Percentiles rank a stretch among this genome's conserved stretches.
Evolutionary conservation across 164 flowering plant genomes (phyloP).

Genomic region (Echeveria elegans): DNA sequence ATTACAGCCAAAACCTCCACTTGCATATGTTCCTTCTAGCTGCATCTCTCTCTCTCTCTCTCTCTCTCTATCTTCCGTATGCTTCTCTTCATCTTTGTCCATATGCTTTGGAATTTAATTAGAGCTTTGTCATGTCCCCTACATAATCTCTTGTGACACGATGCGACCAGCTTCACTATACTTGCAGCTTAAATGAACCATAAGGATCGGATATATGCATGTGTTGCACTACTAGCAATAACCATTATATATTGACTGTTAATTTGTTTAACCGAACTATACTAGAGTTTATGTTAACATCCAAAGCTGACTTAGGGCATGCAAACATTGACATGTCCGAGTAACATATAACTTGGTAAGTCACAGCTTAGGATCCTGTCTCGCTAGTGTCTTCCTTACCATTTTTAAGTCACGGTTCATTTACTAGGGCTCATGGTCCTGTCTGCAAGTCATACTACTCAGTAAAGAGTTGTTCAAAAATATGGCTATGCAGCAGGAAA

Average conservation of each 20-base stretch:
- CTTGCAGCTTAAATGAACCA: not conserved
- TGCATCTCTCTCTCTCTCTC: too few relatives aligned
- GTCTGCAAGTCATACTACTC: slow-evolving; percentile 5
- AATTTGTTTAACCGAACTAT: not conserved
- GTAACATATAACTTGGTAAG: not conserved
- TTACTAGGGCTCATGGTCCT: slow-evolving; percentile 3
- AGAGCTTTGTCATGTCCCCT: too few relatives aligned
- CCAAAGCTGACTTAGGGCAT: not conserved
- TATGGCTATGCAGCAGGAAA: not conserved
- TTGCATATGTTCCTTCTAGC: slow-evolving; percentile 6
- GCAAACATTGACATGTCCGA: slow-evolving; percentile 4
- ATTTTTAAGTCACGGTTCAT: not conserved
- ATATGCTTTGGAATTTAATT: not conserved
- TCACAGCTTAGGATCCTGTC: not conserved
- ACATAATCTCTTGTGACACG: not conserved
- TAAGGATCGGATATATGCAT: too few relatives aligned
- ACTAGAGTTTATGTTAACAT: not conserved
- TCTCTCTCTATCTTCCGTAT: slow-evolving; percentile 2
- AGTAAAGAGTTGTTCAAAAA: not conserved
- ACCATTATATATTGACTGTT: too few relatives aligned
- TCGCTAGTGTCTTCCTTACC: not conserved
- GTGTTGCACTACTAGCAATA: too few relatives aligned
- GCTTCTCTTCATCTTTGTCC: not conserved
- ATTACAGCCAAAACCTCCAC: slow-evolving; percentile 11
- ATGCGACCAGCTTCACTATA: not conserved